A percentile compares a stretch with the other conserved stretches of the same genome.
These are phyloP conservation scores for Hypomontagnella submonticulosa DNA, from an alignment of 495 filamentous ascomycete species.

Conservation along the genomic window DNA sequence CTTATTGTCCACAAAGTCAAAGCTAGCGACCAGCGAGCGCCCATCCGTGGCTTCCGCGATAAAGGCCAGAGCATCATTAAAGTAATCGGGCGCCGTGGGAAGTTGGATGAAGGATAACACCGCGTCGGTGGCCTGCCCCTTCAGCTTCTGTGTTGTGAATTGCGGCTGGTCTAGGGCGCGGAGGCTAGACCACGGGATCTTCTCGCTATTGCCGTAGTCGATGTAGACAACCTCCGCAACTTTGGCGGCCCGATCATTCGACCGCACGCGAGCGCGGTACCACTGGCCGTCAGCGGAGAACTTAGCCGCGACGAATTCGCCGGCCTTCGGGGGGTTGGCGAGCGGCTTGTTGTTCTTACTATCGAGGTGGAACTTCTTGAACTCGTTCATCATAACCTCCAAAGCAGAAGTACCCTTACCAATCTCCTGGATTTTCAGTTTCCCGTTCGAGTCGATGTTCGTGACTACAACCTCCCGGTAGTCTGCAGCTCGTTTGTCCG, in stretches of 20 bases:
- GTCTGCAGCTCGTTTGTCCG: slow-evolving; percentile 74
- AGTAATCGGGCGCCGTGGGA: slow-evolving; percentile 79
- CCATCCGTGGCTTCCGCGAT: slow-evolving; percentile 73
- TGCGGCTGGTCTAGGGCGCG: slow-evolving; percentile 80
- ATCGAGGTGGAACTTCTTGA: slow-evolving; percentile 86
- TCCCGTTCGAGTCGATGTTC: slow-evolving; percentile 79
- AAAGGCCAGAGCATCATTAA: slow-evolving; percentile 77
- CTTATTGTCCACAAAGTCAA: slow-evolving; percentile 78
- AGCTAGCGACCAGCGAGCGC: slow-evolving; percentile 84
- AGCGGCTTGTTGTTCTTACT: slow-evolving; percentile 75
- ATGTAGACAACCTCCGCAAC: slow-evolving; percentile 91
- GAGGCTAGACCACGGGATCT: slow-evolving; percentile 81
- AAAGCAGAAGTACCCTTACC: slow-evolving; percentile 84
- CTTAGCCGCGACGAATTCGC: slow-evolving; percentile 88
- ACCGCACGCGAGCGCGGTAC: slow-evolving; percentile 91
- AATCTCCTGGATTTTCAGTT: slow-evolving; percentile 88
- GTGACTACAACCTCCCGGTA: slow-evolving; percentile 94
- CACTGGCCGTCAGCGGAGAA: slow-evolving; percentile 89
- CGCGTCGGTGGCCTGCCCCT: slow-evolving; percentile 87
- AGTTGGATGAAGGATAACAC: slow-evolving; percentile 90
- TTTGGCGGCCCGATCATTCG: slow-evolving; percentile 90
- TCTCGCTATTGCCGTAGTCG: slow-evolving; percentile 96
- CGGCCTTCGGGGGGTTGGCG: slow-evolving; percentile 83
- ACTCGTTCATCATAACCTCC: slow-evolving; percentile 85
- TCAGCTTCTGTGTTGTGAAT: slow-evolving; percentile 82